A percentile compares a stretch with the other conserved stretches of the same genome.
Conservation (phyloP, 441 rosid genomes). For the Rhodomyrtus psidioides region DNA sequence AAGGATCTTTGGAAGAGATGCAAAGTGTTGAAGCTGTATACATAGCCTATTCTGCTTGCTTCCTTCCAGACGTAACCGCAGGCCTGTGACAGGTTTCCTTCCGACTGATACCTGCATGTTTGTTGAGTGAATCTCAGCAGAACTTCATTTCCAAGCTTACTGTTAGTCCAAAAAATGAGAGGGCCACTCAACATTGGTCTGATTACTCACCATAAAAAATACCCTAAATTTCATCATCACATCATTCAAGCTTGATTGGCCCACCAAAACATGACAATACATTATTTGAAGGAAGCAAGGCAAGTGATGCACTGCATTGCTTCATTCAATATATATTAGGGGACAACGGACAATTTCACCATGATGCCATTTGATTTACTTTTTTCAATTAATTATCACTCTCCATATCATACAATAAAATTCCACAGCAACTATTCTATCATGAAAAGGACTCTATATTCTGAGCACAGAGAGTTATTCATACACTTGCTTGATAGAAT, state of each 20-base stretch:
- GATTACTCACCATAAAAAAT: neutral
- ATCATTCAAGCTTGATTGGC: neutral
- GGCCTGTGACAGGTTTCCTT: constrained; percentile 65
- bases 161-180: neutral
- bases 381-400: neutral
- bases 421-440: neutral
- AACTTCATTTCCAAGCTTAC: neutral
- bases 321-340: neutral
- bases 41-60: constrained; percentile 41
- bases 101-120: constrained; percentile 56
- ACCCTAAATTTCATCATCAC: neutral
- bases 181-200: neutral
- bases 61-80: constrained; percentile 47
- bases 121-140: neutral
- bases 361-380: neutral
- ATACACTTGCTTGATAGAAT: neutral
- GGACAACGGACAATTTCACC: neutral
- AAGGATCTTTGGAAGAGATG: constrained; percentile 57
- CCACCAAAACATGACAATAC: neutral
- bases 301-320: neutral
- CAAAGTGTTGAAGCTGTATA: constrained; percentile 51
- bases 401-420: neutral
- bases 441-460: neutral
- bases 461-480: neutral
- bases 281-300: neutral